Evolutionary conservation across 352 stramenopile genomes (phyloP), one percentile per base, ranked within the genome.

Genomic region (Aphanomyces invadans): DNA sequence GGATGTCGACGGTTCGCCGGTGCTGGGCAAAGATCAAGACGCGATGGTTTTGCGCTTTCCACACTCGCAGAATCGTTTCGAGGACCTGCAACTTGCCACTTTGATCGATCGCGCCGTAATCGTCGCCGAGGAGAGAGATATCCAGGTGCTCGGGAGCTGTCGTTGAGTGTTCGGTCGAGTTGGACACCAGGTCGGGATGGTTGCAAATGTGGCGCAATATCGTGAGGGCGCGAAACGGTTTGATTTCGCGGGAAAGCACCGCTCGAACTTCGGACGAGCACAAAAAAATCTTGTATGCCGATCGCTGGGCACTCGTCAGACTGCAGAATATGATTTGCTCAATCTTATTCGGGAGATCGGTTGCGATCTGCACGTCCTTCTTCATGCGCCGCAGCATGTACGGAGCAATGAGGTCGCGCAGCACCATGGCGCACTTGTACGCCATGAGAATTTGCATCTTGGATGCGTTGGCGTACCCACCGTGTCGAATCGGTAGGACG

Each of bases 161-260:
- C 23, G 2, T 57, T 4, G 19, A 10, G 57, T 76, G 70, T 56
- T 82, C 70, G 55, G 85, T 75, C 61, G 90, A 76, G 7, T 86
- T 87, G 48, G 74, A 77, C 2, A 98, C 75, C 33, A 99, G 74
- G 70, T 98, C 95, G 5, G 96, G 92, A 68, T 99, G 97, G 71
- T 99, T 99, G 78, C 96, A 99, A 62, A 99, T 96, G 70, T 99
- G 98, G 26, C 96, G 83, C n/a, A 99, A 78, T 19, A 98, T 87
- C 12, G 89, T 93, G 31, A 99, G 97, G 9, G 95, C 92, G 57
- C 86, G 87, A 53, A 96, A 96, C 25, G 93, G 80, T 3, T 92
- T 85, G 25, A 88, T 83, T 23, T 91, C 83, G 38, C 86, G 77
- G 0, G 65, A 73, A 26, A 98, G 67, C 23, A 98, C 90, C n/a